Evolutionary conservation across 495 filamentous ascomycete genomes (phyloP).

Genomic region (Neurospora cerealis): DNA sequence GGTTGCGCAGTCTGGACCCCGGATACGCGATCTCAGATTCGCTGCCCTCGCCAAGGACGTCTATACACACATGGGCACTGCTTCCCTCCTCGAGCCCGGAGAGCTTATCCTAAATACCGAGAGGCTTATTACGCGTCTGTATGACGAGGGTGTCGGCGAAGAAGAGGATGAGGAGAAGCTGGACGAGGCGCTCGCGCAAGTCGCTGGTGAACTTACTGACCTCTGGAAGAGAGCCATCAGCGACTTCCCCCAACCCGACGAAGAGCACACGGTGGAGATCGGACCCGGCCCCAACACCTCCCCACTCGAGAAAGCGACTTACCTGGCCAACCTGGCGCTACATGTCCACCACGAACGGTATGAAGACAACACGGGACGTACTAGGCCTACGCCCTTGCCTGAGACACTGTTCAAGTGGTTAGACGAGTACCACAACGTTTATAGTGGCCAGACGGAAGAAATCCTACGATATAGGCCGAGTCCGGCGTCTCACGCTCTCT

Average conservation of each 20-base stretch:
- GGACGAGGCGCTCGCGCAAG: slow-evolving; percentile 43
- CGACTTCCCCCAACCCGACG: slow-evolving; percentile 33
- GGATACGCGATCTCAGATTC: slow-evolving; percentile 29
- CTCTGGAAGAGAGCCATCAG: slow-evolving; percentile 49
- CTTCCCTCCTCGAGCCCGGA: slow-evolving; percentile 36
- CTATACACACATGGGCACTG: slow-evolving; percentile 35
- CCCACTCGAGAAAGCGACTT: slow-evolving; percentile 59
- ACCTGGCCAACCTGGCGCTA: slow-evolving; percentile 58
- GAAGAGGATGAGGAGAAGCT: slow-evolving; percentile 45
- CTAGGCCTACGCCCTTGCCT: slow-evolving; percentile 44
- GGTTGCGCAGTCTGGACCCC: slow-evolving; percentile 24
- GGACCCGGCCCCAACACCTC: slow-evolving; percentile 52
- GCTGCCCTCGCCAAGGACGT: slow-evolving; percentile 41
- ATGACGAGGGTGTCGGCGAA: slow-evolving; percentile 45
- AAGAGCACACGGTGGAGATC: slow-evolving; percentile 47
- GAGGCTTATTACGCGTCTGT: slow-evolving; percentile 38
- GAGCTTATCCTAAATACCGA: slow-evolving; percentile 50
- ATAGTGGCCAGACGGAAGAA: slow-evolving; percentile 46
- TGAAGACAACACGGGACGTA: slow-evolving; percentile 26
- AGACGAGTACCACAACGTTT: slow-evolving; percentile 54
- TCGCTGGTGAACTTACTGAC: slow-evolving; percentile 42
- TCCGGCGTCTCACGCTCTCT: slow-evolving; percentile 60
- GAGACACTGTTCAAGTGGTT: slow-evolving; percentile 73
- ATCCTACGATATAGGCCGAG: slow-evolving; percentile 54
- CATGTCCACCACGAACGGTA: slow-evolving; percentile 61